Percentiles rank a stretch among this genome's conserved stretches.
Evolutionary conservation across 768 basidiomycete genomes (phyloP).

Genomic region (Termitomyces sp.): DNA sequence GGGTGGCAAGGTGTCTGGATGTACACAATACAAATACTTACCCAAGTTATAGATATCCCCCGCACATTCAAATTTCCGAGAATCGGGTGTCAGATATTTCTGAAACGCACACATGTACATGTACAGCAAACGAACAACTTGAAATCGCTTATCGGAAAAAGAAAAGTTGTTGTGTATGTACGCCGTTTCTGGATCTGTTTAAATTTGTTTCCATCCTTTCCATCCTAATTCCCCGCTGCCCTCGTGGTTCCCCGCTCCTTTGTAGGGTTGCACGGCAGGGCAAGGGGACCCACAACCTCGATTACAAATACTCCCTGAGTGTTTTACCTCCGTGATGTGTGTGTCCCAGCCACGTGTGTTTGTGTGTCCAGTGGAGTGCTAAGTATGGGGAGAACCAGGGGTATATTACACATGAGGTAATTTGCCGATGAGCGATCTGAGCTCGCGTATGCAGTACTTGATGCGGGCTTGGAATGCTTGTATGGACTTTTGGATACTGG

Average conservation of each 20-base stretch:
- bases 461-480: neutral
- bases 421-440: neutral
- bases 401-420: neutral
- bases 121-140: neutral
- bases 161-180: too few relatives aligned
- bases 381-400: neutral
- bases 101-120: neutral
- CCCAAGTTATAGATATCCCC: neutral
- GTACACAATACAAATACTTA: too few relatives aligned
- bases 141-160: too few relatives aligned
- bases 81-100: neutral
- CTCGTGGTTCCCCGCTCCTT: neutral
- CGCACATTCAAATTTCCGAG: neutral
- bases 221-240: neutral
- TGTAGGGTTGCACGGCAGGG: neutral
- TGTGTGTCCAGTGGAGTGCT: neutral
- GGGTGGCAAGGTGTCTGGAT: too few relatives aligned
- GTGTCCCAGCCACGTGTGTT: neutral
- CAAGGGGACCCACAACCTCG: neutral
- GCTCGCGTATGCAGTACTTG: neutral
- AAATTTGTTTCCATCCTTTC: neutral
- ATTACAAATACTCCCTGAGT: neutral
- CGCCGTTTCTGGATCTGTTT: neutral
- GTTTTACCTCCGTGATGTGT: neutral
- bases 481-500: neutral